Evolutionary conservation across 179 eudicot genomes (phyloP), one percentile per base, ranked within the genome.

Genomic region (Pouteria campechiana): DNA sequence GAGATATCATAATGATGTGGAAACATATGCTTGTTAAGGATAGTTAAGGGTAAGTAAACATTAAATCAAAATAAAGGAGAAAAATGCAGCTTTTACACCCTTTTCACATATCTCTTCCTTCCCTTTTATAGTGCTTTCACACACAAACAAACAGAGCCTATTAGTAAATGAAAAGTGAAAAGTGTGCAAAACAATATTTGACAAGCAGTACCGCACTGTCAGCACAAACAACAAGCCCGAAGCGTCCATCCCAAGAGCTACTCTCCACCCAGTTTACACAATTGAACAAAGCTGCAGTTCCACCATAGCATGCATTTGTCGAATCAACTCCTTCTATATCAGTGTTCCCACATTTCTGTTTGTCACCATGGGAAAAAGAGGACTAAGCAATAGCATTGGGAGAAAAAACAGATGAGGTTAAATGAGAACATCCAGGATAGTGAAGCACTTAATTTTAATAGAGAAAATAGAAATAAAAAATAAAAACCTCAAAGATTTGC

Each of bases 121-220:
- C n/a, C n/a, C n/a, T n/a, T n/a, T n/a, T n/a, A n/a, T n/a, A n/a
- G n/a, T n/a, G n/a, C n/a, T n/a, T n/a, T n/a, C n/a, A n/a, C n/a
- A n/a, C n/a, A n/a, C n/a, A n/a, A n/a, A n/a, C n/a, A n/a, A n/a
- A n/a, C n/a, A n/a, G n/a, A n/a, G n/a, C n/a, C n/a, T n/a, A n/a
- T n/a, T n/a, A n/a, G n/a, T n/a, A n/a, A n/a, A n/a, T n/a, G n/a
- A n/a, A n/a, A n/a, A n/a, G n/a, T n/a, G n/a, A n/a, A n/a, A n/a
- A n/a, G n/a, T n/a, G n/a, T n/a, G n/a, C n/a, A n/a, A n/a, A n/a
- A n/a, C n/a, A n/a, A n/a, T n/a, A n/a, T n/a, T n/a, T n/a, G n/a
- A n/a, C n/a, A n/a, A n/a, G n/a, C n/a, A n/a, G 45, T 83, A 92
- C 99, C 81, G 99, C 99, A 54, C 85, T 92, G 57, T 92, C 99